These are phyloP conservation scores for Aspergillus sp. DNA, from an alignment of 2,329 filamentous ascomycete genomes.

Conservation along the genomic window DNA sequence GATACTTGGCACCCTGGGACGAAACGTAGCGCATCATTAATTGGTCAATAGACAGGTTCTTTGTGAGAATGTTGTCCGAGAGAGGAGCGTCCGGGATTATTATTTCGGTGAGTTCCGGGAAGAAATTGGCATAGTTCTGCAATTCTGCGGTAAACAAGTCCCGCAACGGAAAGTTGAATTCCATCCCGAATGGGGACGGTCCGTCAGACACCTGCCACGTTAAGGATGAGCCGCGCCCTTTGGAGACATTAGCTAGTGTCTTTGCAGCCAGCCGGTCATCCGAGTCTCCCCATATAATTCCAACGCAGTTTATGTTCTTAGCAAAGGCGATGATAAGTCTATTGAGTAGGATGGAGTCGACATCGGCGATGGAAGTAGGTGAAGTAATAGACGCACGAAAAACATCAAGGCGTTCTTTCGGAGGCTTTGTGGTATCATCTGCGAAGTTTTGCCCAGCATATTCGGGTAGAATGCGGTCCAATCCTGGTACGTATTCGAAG, in stretches of 20 bases:
- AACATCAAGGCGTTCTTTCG: slow-evolving; percentile 51
- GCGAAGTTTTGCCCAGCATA: slow-evolving; percentile 29
- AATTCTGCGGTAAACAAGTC: slow-evolving; percentile 85
- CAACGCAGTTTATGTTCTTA: slow-evolving; percentile 60
- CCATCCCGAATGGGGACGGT: slow-evolving; percentile 55
- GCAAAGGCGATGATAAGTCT: slow-evolving; percentile 70
- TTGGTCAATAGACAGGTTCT: slow-evolving; percentile 81
- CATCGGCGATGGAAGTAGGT: slow-evolving; percentile 72
- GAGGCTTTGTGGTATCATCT: slow-evolving; percentile 29
- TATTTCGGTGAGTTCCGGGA: slow-evolving; percentile 53
- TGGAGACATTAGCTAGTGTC: slow-evolving; percentile 83
- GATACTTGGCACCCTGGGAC: slow-evolving; percentile 80
- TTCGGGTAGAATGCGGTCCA: slow-evolving; percentile 32
- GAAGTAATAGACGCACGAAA: slow-evolving; percentile 66
- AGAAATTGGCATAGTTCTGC: slow-evolving; percentile 59
- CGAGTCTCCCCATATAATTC: slow-evolving; percentile 78
- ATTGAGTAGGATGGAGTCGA: slow-evolving; percentile 68
- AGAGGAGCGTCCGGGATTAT: slow-evolving; percentile 44
- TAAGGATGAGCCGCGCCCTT: slow-evolving; percentile 80
- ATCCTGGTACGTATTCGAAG: slow-evolving; percentile 45
- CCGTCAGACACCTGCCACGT: slow-evolving; percentile 83
- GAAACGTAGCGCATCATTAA: slow-evolving; percentile 88
- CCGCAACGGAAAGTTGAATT: slow-evolving; percentile 76
- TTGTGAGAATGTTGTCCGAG: slow-evolving; percentile 36
- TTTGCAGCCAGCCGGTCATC: slow-evolving; percentile 86